Conservation (phyloP, 2,329 filamentous ascomycete genomes). For the Didymella arachidicola region DNA sequence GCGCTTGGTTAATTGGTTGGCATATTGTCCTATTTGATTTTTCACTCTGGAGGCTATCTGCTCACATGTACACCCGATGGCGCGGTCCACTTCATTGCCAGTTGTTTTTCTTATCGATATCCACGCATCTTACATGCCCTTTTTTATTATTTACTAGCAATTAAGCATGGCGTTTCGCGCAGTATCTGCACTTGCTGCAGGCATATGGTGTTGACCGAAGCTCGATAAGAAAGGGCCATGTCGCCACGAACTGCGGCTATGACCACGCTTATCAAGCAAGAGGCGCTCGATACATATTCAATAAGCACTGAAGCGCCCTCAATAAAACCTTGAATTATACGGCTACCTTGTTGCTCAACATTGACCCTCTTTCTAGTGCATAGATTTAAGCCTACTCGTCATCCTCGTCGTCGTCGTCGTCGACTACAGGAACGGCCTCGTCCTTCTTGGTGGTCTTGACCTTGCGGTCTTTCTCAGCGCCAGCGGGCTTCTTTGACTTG, state of each 20-base stretch:
- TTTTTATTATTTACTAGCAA: not conserved
- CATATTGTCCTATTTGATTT: slow-evolving; percentile 1
- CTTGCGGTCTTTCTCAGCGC: slow-evolving; percentile 45
- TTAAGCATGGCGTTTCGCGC: slow-evolving; percentile 2
- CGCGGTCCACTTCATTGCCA: slow-evolving; percentile 1
- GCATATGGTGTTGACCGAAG: too few species aligned
- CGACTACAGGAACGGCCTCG: slow-evolving; percentile 44
- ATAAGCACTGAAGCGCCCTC: not conserved
- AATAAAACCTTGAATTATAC: not conserved
- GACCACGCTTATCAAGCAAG: too few species aligned
- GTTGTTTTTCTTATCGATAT: slow-evolving; percentile 14
- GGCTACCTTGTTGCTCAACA: slow-evolving; percentile 1
- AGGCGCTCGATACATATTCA: too few species aligned
- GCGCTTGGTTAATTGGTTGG: slow-evolving; percentile 3
- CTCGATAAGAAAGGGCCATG: too few species aligned
- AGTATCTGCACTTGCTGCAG: not conserved
- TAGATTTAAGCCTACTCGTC: slow-evolving; percentile 22
- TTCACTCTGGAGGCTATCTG: slow-evolving; percentile 2
- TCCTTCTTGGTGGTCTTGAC: slow-evolving; percentile 41
- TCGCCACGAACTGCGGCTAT: too few species aligned
- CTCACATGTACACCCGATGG: not conserved
- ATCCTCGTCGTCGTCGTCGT: slow-evolving; percentile 44
- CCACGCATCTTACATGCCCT: slow-evolving; percentile 18
- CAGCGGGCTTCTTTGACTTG: slow-evolving; percentile 48
- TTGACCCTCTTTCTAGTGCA: not conserved